Evolutionary conservation across 176 grass and related monocot genomes (phyloP), one percentile per base, ranked within the genome.

Genomic region (Oryza meyeriana): DNA sequence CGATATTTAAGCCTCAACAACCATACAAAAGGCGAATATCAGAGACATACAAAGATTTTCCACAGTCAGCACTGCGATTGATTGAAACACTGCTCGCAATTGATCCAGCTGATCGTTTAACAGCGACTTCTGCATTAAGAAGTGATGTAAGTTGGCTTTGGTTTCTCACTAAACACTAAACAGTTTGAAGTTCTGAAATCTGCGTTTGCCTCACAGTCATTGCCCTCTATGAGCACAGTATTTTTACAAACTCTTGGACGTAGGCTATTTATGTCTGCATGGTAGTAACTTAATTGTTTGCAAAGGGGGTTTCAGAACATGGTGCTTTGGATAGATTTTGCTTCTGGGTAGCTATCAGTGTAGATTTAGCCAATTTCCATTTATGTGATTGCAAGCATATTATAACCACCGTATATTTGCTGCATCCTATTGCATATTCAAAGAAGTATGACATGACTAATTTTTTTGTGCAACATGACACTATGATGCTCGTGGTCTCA

Each of bases 1-100:
- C 92, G 2, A 94, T 94, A 85, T 94, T 94, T 87, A 94, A 94
- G 78, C 92, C 92, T 66, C 92, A 94, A 64, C 92, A 94, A 35
- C 92, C 92, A 55, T 94, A 94, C 85, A 94, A 85, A 78, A 86
- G 89, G 78, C 70, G 87, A 67, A 87, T 94, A 85, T 66, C 78
- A 29, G 86, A 94, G 55, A 94, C 87, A 25, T 94, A 92, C 64
- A 92, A 94, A 88, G 87, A 92, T 68, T 92, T 94, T 79, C 92
- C 92, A 20, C 87, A 88, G 36, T 92, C 92, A 67, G 89, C 92
- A 76, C 47, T 94, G 70, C 84, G 84, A 39, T 92, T 94, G 78
- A 92, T 92, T 52, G 92, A 94, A 81, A 94, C 76, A 79, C 74
- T 94, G 34, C 92, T 94, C 28, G 83, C 92, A 58, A 89, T 94